Evolutionary conservation across 1,139 yeast genomes (phyloP).

Genomic region (Komagataea norvegica): DNA sequence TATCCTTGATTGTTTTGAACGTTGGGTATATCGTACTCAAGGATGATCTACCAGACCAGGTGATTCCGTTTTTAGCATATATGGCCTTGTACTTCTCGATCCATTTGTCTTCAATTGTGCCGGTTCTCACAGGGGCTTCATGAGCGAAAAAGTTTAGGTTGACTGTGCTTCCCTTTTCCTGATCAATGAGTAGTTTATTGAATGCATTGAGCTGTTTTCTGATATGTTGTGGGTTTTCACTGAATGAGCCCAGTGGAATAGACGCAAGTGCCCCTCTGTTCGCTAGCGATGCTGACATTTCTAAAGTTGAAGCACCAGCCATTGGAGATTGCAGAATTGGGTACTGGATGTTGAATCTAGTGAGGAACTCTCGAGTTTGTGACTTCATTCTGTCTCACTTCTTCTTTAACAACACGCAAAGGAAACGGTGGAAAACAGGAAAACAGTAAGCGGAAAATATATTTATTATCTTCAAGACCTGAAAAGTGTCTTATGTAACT

Average conservation of each 20-base stretch:
- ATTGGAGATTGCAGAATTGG: slow-evolving; percentile 51
- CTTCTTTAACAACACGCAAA: no score
- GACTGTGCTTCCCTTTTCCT: slow-evolving; percentile 21
- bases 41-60: background rate
- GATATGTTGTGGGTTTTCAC: slow-evolving; percentile 13
- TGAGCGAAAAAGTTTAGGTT: slow-evolving; percentile 47
- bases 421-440: no score
- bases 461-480: no score
- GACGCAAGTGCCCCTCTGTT: slow-evolving; percentile 44
- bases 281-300: slow-evolving; percentile 37
- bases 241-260: slow-evolving; percentile 31
- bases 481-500: no score
- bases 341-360: slow-evolving; percentile 25
- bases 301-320: slow-evolving; percentile 46
- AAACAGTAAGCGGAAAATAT: no score
- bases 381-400: slow-evolving; percentile 17
- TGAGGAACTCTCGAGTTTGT: slow-evolving; percentile 13
- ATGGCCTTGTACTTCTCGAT: slow-evolving; percentile 19
- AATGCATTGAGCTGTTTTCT: slow-evolving; percentile 12
- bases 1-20: slow-evolving; percentile 33
- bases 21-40: slow-evolving; percentile 30
- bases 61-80: slow-evolving; percentile 7
- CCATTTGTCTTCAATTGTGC: slow-evolving; percentile 13
- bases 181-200: slow-evolving; percentile 5
- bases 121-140: slow-evolving; percentile 21